phyloP scores from a whole-genome alignment of 2,329 filamentous ascomycete species.

The Chrysosporium queenslandicum region DNA sequence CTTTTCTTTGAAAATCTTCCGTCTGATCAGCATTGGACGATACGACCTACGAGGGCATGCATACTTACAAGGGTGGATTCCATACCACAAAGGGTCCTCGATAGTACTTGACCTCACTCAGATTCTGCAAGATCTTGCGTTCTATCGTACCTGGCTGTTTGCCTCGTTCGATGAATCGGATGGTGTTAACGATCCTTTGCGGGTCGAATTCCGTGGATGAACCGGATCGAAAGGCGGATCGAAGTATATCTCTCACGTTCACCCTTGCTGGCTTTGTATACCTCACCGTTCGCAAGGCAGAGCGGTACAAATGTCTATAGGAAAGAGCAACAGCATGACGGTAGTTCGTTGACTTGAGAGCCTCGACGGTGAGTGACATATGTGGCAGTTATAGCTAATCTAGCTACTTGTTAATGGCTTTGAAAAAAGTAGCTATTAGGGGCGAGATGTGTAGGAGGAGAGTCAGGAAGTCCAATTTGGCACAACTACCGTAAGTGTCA shows the following conservation, averaged over 20 bases:
- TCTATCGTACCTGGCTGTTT: slow-evolving; percentile 33
- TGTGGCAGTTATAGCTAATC: not conserved
- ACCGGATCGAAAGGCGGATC: slow-evolving; percentile 34
- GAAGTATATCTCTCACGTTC: slow-evolving; percentile 40
- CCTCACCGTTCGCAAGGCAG: slow-evolving; percentile 45
- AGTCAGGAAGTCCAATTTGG: too few relatives aligned
- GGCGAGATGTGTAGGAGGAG: too few relatives aligned
- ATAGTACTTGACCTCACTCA: slow-evolving; percentile 38
- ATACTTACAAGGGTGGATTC: slow-evolving; percentile 27
- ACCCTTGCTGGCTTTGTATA: slow-evolving; percentile 49
- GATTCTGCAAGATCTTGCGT: slow-evolving; percentile 40
- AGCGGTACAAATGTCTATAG: slow-evolving; percentile 49
- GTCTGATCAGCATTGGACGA: not conserved
- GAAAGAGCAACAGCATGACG: slow-evolving; percentile 37
- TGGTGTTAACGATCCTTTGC: slow-evolving; percentile 35
- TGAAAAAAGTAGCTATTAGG: too few relatives aligned
- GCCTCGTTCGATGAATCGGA: slow-evolving; percentile 38
- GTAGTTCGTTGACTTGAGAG: slow-evolving; percentile 17
- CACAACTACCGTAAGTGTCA: not conserved
- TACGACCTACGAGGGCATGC: not conserved
- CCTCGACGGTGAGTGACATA: slow-evolving; percentile 16
- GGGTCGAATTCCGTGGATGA: slow-evolving; percentile 31
- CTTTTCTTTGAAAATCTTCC: slow-evolving; percentile 8
- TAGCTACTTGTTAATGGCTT: not conserved
- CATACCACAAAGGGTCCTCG: slow-evolving; percentile 27